Evolutionary conservation across 257 asterid species (phyloP), one percentile per base, ranked within the genome.

Genomic region (Nicotiana tabacum): DNA sequence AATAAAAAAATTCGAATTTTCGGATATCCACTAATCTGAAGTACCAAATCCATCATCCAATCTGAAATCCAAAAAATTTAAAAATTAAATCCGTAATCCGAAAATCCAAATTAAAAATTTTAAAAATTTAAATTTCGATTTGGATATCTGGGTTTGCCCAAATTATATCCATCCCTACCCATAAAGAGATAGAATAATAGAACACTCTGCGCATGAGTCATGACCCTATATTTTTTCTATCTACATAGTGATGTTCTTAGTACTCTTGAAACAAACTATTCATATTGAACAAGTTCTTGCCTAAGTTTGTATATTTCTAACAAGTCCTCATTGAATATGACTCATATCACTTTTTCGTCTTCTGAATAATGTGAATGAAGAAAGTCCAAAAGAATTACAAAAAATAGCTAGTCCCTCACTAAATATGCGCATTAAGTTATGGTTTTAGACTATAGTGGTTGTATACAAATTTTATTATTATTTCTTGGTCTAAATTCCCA

Each of bases 401-500:
- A 58, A 58, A 58, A 29, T 58, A 58, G 29, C 29, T 43, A 9
- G 51, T 53, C 29, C 9, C 29, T 18, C 64, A 15, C 80, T 76
- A 15, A 76, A 76, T 51, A 48, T 76, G 62, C 53, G 64, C 64
- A 76, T 51, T 74, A 51, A 74, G 80, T 74, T 27, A 76, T 27
- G 64, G 16, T 8, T 76, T 43, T 13, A 27, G 79, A 51, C 24
- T 76, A 5, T 27, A 24, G 46, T 51, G 46, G 64, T 76, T 76
- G 80, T 51, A 29, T 27, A 27, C 5, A 39, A 10, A 0, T 12
- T 65, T 5, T 17, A 2, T 0, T 39, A 39, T 43, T 48, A 48
- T 74, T 72, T 76, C 10, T 76, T 51, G 2, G 29, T 76, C 43
- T 76, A 27, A 76, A 76, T 76, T 51, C 6, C 46, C 80, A 76